Base-by-base conservation (phyloP, 2,329 filamentous ascomycete species). In the Penicillium occitanis region DNA sequence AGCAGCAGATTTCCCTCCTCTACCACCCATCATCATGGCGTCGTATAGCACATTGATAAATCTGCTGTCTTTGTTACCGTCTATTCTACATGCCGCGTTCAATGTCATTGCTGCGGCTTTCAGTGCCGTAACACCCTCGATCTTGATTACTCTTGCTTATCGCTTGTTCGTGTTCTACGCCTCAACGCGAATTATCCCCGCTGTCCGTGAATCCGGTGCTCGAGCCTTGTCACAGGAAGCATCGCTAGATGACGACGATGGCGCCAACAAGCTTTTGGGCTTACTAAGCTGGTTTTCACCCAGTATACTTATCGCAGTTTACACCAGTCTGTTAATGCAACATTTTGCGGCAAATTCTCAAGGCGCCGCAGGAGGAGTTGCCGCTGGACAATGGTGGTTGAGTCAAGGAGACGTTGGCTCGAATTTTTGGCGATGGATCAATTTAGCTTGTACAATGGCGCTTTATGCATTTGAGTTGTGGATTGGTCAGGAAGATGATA, bases 11-110 rank as follows among this genome's bases (percentile, higher is more conserved):
- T 95, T 98, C 68, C 95, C 95, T 46, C 95, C 95, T n/a, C 84
- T 99, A 51, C 95, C 95, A 14, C 95, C 95, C 0, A 93, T 98
- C 70, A 94, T 99, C 77, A 98, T 98, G 94, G 95, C 94, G 5
- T 97, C 93, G 6, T 98, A 97, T 79, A 94, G 93, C 30, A 97
- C 94, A 0, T 82, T 98, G 51, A 83, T 97, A 57, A 91, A 96
- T 71, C 87, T 93, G 57, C 83, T 98, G 44, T 91, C 91, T 65
- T 90, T 89, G 3, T 83, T 97, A n/a, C 94, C 92, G 2, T 90
- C 87, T 2, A 93, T 91, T 33, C 88, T 96, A 3, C 91, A 91
- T 77, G 93, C 92, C 0, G 90, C 89, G 0, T 90, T 96, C 73
- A 91, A 89, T 69, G 92, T 98, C 73, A 87, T 97, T 70, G 89